These are phyloP conservation scores for Lasiosphaeriaceae sp. DNA, from an alignment of 495 filamentous ascomycete species.

Conservation along the genomic window DNA sequence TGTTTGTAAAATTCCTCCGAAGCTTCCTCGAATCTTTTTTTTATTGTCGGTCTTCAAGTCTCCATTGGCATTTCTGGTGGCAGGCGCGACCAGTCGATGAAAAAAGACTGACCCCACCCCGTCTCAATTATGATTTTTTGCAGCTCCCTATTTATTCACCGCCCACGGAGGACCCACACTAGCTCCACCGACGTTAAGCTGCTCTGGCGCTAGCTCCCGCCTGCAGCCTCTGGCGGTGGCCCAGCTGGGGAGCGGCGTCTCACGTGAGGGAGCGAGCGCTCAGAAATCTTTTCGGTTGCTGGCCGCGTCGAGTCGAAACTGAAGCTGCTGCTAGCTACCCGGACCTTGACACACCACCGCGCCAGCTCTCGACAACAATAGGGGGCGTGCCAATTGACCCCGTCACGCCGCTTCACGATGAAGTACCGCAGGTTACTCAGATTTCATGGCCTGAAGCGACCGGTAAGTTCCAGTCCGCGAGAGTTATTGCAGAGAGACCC, in stretches of 20 bases:
- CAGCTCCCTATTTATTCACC: conserved; percentile 5
- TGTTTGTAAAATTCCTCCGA: background rate
- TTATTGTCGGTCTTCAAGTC: background rate
- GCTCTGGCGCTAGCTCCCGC: background rate
- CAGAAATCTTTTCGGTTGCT: conserved; percentile 23
- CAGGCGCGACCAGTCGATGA: background rate
- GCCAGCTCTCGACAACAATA: background rate
- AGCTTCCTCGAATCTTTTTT: background rate
- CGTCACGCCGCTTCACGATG: conserved; percentile 33
- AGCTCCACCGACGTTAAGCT: background rate
- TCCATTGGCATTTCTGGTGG: background rate
- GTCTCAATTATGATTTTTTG: conserved; percentile 7
- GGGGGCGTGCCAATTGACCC: conserved; percentile 10
- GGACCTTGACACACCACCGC: background rate
- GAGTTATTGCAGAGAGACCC: too few species aligned
- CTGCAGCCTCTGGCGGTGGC: background rate
- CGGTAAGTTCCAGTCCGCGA: conserved; percentile 40
- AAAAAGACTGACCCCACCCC: conserved; percentile 1
- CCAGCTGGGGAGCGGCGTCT: conserved; percentile 4
- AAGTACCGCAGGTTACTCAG: conserved; percentile 50
- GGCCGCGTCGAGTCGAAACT: conserved; percentile 1
- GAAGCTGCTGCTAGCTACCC: background rate
- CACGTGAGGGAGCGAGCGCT: conserved; percentile 21
- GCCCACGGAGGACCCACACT: background rate
- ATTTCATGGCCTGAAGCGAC: conserved; percentile 60